Evolutionary conservation across 2,329 filamentous ascomycete species (phyloP).

Genomic region (Claviceps maximensis): DNA sequence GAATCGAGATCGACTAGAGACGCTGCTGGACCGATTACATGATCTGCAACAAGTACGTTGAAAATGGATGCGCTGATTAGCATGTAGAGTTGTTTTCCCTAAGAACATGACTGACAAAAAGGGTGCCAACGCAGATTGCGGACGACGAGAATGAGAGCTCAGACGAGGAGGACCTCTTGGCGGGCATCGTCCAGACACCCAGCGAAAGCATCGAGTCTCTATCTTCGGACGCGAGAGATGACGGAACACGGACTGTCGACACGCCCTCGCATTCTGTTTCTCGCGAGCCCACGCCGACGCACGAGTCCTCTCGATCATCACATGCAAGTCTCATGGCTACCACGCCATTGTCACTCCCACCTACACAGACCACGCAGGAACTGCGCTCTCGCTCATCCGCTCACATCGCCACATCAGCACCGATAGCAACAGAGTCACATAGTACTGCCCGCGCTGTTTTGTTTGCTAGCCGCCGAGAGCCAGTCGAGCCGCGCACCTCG

Average conservation of each 20-base stretch:
- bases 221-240: conserved; percentile 15
- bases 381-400: conserved; percentile 21
- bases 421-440: conserved; percentile 14
- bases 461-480: conserved; percentile 27
- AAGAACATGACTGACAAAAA: conserved; percentile 7
- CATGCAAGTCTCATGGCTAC: conserved; percentile 7
- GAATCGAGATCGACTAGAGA: conserved; percentile 54
- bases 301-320: conserved; percentile 5
- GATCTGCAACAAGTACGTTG: conserved; percentile 50
- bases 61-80: background rate
- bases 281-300: conserved; percentile 2
- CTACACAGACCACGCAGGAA: conserved; percentile 21
- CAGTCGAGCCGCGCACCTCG: conserved; percentile 24
- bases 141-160: conserved; percentile 28
- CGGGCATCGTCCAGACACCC: conserved; percentile 39
- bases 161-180: conserved; percentile 45
- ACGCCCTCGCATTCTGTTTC: conserved; percentile 7
- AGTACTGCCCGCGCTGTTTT: conserved; percentile 29
- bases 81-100: background rate
- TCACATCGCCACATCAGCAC: conserved; percentile 4
- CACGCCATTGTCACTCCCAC: background rate
- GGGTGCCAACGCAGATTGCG: conserved; percentile 16
- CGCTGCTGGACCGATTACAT: conserved; percentile 50
- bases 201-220: conserved; percentile 37
- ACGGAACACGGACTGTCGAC: conserved; percentile 10